Evolutionary conservation across 2,329 filamentous ascomycete genomes (phyloP).

Genomic region (Fusarium fracticaudum): DNA sequence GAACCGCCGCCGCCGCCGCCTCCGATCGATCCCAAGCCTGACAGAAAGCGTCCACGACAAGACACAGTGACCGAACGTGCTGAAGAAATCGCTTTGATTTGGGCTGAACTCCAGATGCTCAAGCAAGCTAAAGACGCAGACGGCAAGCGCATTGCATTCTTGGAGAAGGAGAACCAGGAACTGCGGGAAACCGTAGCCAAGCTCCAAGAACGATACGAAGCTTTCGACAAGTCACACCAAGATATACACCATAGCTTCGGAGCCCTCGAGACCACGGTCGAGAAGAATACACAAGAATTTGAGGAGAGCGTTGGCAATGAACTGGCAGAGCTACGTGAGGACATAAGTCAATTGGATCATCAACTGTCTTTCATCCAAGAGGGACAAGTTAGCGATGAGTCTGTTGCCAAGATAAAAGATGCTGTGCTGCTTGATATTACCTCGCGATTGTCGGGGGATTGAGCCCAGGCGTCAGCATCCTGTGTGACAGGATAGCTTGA

Average conservation of each 20-base stretch:
- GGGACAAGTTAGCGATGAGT: conserved; percentile 1
- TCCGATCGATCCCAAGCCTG: background rate
- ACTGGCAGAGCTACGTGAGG: conserved; percentile 4
- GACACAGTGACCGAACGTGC: background rate
- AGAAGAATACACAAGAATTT: background rate
- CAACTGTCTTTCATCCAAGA: background rate
- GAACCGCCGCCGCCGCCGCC: background rate
- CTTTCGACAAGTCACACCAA: background rate
- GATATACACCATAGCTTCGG: background rate
- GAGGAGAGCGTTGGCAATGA: background rate
- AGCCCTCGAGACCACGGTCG: background rate
- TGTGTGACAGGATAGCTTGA: background rate
- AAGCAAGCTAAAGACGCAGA: background rate
- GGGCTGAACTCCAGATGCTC: background rate
- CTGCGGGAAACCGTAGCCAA: background rate
- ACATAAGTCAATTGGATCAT: background rate
- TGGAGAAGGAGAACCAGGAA: background rate
- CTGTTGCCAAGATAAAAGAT: conserved; percentile 2
- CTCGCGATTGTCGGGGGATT: background rate
- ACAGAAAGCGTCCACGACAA: conserved; percentile 10
- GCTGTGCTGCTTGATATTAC: conserved; percentile 1
- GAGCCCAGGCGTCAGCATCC: background rate
- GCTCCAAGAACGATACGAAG: background rate
- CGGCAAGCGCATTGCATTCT: background rate
- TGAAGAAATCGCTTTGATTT: background rate